These are phyloP conservation scores for Cryphonectria carpinicola DNA, from an alignment of 2,329 filamentous ascomycete species.

Conservation along the genomic window DNA sequence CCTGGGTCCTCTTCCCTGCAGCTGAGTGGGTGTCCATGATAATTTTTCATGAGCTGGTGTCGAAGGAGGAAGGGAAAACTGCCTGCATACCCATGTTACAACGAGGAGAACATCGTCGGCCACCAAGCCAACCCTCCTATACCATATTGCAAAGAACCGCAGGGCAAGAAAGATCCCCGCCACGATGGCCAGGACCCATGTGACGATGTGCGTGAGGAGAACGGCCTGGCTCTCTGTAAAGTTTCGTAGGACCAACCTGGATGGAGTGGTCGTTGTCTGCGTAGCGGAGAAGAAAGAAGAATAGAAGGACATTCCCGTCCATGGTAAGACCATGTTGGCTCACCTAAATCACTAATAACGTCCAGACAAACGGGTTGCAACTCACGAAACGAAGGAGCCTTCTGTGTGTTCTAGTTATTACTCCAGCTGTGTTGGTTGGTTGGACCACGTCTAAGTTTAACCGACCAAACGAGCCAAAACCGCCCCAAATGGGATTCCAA, in stretches of 20 bases:
- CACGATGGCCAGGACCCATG: conserved; percentile 13
- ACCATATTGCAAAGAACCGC: conserved; percentile 20
- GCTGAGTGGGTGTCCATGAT: neutral
- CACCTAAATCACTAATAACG: neutral
- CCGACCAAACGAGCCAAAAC: neutral
- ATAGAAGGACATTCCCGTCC: neutral
- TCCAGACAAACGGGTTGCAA: neutral
- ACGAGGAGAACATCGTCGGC: conserved; percentile 20
- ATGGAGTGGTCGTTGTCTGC: neutral
- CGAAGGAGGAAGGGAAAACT: neutral
- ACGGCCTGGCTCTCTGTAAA: conserved; percentile 15
- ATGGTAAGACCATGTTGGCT: neutral
- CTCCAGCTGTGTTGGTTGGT: neutral
- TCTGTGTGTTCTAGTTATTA: neutral
- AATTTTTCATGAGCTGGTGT: neutral
- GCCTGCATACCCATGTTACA: conserved; percentile 21
- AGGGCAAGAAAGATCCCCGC: conserved; percentile 20
- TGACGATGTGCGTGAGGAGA: conserved; percentile 22
- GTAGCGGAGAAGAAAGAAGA: neutral
- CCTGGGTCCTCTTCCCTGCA: neutral
- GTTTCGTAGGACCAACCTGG: neutral
- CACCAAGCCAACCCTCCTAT: conserved; percentile 7
- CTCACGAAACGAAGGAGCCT: neutral
- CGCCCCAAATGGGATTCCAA: neutral
- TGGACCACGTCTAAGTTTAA: neutral